Evolutionary conservation across 2,329 filamentous ascomycete species (phyloP).

Genomic region (Phialemonium atrogriseum): DNA sequence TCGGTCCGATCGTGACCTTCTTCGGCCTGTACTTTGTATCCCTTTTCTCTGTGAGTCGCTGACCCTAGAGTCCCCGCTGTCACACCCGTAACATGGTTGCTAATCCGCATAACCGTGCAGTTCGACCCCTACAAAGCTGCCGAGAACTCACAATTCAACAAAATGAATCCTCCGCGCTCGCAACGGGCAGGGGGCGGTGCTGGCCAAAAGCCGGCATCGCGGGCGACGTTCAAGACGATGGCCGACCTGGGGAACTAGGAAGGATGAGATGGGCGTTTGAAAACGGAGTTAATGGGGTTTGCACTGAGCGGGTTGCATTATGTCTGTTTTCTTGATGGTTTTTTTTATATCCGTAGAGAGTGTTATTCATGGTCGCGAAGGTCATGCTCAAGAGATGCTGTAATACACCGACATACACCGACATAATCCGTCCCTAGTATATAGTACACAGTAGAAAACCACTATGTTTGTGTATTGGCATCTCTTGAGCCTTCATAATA

Average conservation of each 20-base stretch:
- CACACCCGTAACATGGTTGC: constrained; percentile 2
- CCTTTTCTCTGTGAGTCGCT: constrained; percentile 47
- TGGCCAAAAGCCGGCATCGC: constrained; percentile 20
- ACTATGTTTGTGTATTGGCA: too few species aligned
- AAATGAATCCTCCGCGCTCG: constrained; percentile 29
- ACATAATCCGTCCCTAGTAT: too few species aligned
- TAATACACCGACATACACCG: too few species aligned
- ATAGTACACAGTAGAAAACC: too few species aligned
- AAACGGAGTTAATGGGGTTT: too few species aligned
- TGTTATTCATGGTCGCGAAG: too few species aligned
- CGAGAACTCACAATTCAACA: constrained; percentile 51
- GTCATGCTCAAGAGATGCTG: too few species aligned
- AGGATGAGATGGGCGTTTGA: not conserved
- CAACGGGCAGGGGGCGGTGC: constrained; percentile 6
- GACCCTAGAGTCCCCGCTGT: not conserved
- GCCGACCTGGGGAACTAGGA: constrained; percentile 35
- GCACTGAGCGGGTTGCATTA: too few species aligned
- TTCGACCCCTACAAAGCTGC: constrained; percentile 56
- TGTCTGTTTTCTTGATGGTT: too few species aligned
- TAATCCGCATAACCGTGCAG: constrained; percentile 21
- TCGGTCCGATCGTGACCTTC: constrained; percentile 44
- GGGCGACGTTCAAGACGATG: constrained; percentile 40
- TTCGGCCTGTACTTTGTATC: constrained; percentile 54
- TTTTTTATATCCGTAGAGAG: too few species aligned
- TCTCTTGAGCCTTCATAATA: too few species aligned